Evolutionary conservation across 768 basidiomycete species (phyloP), one percentile per base, ranked within the genome.

Genomic region (Podaxis sp.): DNA sequence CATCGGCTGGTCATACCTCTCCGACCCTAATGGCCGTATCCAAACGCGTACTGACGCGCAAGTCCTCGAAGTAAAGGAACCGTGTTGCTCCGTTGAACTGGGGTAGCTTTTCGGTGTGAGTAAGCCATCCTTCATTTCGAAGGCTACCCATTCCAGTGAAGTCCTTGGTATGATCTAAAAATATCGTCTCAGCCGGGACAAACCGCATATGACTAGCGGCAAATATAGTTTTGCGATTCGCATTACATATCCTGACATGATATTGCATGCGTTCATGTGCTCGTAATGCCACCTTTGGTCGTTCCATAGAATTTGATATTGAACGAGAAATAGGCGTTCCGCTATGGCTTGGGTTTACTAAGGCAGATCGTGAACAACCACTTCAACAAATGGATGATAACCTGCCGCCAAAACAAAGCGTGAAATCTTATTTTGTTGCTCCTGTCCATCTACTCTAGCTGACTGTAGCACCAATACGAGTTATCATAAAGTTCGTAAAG

Each of bases 161-260:
- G 27, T 27, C 57, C 47, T 38, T 50, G 28, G 6, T 25, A 10
- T 18, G 47, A 1, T 44, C 36, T 54, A 54, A 54, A 54, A 54
- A 54, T 54, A 54, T n/a, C n/a, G 11, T 14, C n/a, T 25, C 36
- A 23, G 28, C 11, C 47, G 46, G 56, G 36, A 28, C 14, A 48
- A 37, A 25, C 27, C 40, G 56, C 51, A 35, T 55, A 40, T 37
- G 47, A 37, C 3, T 11, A 13, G 3, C 10, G n/a, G 32, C 57
- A 50, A 50, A 58, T 50, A 58, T 58, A 58, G 47, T 9, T 27
- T 28, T 42, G 48, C 14, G 21, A 58, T 58, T 58, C 57, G 57
- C 50, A 5, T 50, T 27, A 3, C 14, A 11, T 25, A 48, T 21
- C 21, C 32, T 48, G 32, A 9, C 23, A 27, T 23, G 37, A 38